Conservation (phyloP, 2,329 filamentous ascomycete genomes). For the Drechslerella coelobrocha region DNA sequence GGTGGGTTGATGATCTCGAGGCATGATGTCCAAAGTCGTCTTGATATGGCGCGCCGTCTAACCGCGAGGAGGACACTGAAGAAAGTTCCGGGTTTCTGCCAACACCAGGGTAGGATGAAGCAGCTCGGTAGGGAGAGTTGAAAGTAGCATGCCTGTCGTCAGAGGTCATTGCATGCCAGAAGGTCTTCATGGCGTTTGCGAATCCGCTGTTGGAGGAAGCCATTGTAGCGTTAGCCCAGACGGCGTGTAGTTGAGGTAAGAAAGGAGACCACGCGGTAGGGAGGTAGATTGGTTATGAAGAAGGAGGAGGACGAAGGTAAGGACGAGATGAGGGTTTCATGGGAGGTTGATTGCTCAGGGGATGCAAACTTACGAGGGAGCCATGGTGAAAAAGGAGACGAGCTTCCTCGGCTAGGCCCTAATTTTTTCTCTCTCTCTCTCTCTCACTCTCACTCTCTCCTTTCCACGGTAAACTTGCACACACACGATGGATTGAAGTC, state of each 20-base stretch:
- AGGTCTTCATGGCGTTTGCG: conserved; percentile 77
- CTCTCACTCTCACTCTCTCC: background rate
- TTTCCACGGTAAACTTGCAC: background rate
- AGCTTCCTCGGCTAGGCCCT: conserved; percentile 19
- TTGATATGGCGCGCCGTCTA: conserved; percentile 75
- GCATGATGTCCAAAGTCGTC: conserved; percentile 75
- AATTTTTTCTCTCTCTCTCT: conserved; percentile 5
- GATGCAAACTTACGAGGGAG: conserved; percentile 41
- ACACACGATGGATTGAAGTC: conserved; percentile 3
- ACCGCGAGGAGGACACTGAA: conserved; percentile 74
- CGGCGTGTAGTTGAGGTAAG: background rate
- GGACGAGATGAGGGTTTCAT: background rate
- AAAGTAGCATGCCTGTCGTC: conserved; percentile 84
- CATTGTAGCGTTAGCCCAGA: conserved; percentile 2
- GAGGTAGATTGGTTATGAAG: background rate
- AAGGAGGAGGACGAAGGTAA: background rate
- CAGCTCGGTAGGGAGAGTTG: conserved; percentile 82
- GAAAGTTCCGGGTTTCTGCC: conserved; percentile 82
- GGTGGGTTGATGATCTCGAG: conserved; percentile 64
- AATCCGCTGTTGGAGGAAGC: conserved; percentile 57
- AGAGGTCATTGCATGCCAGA: conserved; percentile 91
- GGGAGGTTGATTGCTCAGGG: conserved; percentile 21
- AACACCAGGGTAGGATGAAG: conserved; percentile 64
- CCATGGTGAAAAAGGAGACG: conserved; percentile 38
- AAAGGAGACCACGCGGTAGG: conserved; percentile 3